phyloP scores from a whole-genome alignment of 1,284 basidiomycete species.

The Ustilago bromivora region DNA sequence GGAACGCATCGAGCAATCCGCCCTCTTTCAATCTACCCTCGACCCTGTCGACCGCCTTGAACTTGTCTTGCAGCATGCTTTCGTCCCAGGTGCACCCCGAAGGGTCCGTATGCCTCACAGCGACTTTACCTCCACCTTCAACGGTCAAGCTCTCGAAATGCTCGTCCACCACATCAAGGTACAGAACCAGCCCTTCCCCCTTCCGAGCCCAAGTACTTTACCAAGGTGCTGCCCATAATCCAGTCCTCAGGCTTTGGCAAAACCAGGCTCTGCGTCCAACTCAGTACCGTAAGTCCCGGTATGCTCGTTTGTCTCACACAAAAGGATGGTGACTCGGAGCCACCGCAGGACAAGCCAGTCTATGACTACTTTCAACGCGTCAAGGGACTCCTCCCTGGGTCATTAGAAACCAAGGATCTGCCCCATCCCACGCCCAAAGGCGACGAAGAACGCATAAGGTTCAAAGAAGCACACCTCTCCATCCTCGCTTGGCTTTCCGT shows the following conservation, averaged over 20 bases:
- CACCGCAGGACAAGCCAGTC: conserved; percentile 1
- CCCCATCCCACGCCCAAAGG: too few relatives aligned
- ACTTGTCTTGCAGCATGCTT: too few relatives aligned
- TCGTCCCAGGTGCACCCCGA: too few relatives aligned
- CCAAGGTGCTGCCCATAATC: background rate
- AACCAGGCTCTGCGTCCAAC: background rate
- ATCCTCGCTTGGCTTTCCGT: conserved; percentile 5
- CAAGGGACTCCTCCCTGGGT: background rate
- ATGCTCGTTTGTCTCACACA: background rate
- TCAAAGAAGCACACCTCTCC: conserved; percentile 1
- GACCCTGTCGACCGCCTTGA: too few relatives aligned
- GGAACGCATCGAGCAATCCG: too few relatives aligned
- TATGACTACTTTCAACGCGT: conserved; percentile 3
- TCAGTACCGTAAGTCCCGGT: conserved; percentile 1
- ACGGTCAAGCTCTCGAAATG: background rate
- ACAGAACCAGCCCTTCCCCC: background rate
- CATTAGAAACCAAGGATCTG: background rate
- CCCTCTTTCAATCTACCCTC: too few relatives aligned
- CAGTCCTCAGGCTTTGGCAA: conserved; percentile 9
- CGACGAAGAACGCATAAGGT: background rate
- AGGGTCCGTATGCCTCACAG: too few relatives aligned
- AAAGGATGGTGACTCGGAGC: background rate
- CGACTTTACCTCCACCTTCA: background rate
- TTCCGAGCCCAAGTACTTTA: background rate
- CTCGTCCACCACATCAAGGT: background rate